Percentiles rank a stretch among this genome's conserved stretches.
phyloP scores from a whole-genome alignment of 2,329 filamentous ascomycete species.

The Colletotrichum aenigma region DNA sequence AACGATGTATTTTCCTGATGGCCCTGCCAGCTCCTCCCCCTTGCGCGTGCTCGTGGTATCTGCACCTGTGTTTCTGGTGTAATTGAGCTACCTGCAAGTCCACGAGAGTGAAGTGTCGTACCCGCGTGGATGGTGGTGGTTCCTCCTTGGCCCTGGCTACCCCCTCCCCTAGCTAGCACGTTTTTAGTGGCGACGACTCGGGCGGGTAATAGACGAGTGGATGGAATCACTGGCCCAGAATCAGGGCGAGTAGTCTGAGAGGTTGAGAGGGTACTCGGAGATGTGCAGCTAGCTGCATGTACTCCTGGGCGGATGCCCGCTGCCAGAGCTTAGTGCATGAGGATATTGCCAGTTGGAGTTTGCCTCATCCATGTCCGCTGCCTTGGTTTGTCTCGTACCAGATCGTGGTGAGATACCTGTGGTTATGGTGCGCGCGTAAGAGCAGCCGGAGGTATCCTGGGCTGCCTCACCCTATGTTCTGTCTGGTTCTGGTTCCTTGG shows the following conservation, averaged over 20 bases:
- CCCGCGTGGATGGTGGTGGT: neutral
- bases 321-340: slow-evolving; percentile 6
- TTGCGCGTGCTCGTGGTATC: neutral
- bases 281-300: neutral
- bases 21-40: neutral
- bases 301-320: slow-evolving; percentile 2
- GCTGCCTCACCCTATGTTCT: neutral
- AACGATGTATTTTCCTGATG: neutral
- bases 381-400: neutral
- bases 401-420: neutral
- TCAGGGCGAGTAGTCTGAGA: neutral
- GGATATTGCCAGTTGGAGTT: slow-evolving; percentile 4
- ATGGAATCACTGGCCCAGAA: neutral
- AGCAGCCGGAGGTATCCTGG: neutral
- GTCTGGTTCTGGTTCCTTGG: neutral
- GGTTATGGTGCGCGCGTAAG: neutral
- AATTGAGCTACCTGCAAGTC: neutral
- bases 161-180: neutral
- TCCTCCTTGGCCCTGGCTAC: neutral
- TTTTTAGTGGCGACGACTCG: neutral
- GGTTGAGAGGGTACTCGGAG: neutral
- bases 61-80: neutral
- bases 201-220: neutral
- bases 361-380: slow-evolving; percentile 1
- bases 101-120: neutral